A percentile compares a stretch with the other conserved stretches of the same genome.
Conservation (phyloP, 371 early-diverging fungal genomes). For the Lichtheimia hyalospora region DNA sequence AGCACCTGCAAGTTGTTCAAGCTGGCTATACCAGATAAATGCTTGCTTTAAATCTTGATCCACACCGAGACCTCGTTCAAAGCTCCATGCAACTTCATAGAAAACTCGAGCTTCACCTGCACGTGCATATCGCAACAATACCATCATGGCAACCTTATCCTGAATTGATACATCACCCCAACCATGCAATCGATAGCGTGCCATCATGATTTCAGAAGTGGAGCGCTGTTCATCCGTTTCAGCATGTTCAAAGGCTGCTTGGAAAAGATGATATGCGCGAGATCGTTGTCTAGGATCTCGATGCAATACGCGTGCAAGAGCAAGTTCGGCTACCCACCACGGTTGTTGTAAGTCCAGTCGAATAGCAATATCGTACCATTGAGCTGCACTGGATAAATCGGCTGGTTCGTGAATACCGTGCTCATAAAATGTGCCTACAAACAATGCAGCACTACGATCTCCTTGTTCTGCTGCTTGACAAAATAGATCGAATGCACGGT, state of each 20-base stretch:
- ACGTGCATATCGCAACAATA: conserved; percentile 18
- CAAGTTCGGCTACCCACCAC: conserved; percentile 23
- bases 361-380: conserved; percentile 36
- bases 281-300: conserved; percentile 8
- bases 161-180: conserved; percentile 29
- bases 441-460: conserved; percentile 32
- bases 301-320: conserved; percentile 20
- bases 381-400: conserved; percentile 19
- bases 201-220: conserved; percentile 25
- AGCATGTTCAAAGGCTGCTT: conserved; percentile 12
- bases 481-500: conserved; percentile 37
- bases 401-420: conserved; percentile 40
- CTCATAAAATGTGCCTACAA: conserved; percentile 41
- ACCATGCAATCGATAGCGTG: conserved; percentile 39
- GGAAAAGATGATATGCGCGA: conserved; percentile 13
- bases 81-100: conserved; percentile 71
- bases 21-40: conserved; percentile 55
- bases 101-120: conserved; percentile 23
- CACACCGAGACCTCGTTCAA: conserved; percentile 71
- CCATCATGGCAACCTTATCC: conserved; percentile 7
- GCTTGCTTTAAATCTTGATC: conserved; percentile 48
- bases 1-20: neutral
- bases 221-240: conserved; percentile 1
- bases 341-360: conserved; percentile 10
- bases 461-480: conserved; percentile 34